Base-by-base conservation (phyloP, 2,329 filamentous ascomycete species). In the Cercospora zeae-maydis region DNA sequence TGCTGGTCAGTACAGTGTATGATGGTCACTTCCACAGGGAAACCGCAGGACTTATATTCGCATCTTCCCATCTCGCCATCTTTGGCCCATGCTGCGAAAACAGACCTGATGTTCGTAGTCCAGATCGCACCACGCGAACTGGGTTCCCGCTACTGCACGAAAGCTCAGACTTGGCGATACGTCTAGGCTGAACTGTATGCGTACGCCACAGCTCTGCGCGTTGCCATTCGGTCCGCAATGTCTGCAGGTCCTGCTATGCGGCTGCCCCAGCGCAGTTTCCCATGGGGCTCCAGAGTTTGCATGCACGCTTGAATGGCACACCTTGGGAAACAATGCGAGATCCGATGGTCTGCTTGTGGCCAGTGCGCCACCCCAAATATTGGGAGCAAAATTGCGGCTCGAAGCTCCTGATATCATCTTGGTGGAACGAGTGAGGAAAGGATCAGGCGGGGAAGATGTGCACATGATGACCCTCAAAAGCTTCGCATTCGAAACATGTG, bases 191-290 rank as follows among this genome's bases (percentile, higher is more conserved):
- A 34, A 24, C 14, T 57, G 34, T 33, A 55, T 33, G 54, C 51
- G 56, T 54, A 34, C 53, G 57, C 37, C 58, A 53, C 52, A 42
- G 31, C 30, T 56, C 49, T 16, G 39, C 53, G 16, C 33, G 24
- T 54, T 21, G 47, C 52, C 42, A 67, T 65, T 67, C 65, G 65
- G 65, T 55, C 65, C 65, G 65, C 57, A 42, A 58, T 19, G 11
- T 33, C 39, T 66, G 53, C 42, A 24, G 53, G 49, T 42, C 54
- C 21, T 45, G 54, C 34, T 30, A 24, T 39, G 45, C n/a, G 37
- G 31, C 42, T 49, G 9, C 34, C n/a, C 24, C 54, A 39, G 39
- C 36, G 21, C 11, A 11, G 11, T 33, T 21, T 34, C 55, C 63
- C 63, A 65, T 47, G 63, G 65, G 65, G 63, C 63, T 63, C 60